These are phyloP conservation scores for Kwoniella newhampshirensis DNA, from an alignment of 768 basidiomycete species.

Conservation along the genomic window DNA sequence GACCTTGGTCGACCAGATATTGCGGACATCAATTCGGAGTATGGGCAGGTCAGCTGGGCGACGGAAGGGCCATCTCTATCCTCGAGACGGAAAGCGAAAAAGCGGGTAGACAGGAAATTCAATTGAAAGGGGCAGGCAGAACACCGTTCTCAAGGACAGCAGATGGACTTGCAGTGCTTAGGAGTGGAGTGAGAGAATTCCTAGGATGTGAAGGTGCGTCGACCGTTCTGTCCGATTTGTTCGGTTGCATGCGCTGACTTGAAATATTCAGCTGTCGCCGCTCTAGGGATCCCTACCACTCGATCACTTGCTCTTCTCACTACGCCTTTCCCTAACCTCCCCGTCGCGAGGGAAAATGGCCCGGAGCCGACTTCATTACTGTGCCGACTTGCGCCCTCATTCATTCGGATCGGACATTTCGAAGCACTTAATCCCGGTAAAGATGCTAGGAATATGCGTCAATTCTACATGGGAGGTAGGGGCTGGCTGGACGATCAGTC, in stretches of 20 bases:
- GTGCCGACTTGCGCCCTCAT: slow-evolving; percentile 81
- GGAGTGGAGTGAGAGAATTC: slow-evolving; percentile 91
- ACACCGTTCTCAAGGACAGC: slow-evolving; percentile 91
- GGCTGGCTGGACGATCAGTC: slow-evolving; percentile 58
- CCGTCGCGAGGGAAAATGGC: slow-evolving; percentile 69
- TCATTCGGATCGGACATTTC: slow-evolving; percentile 87
- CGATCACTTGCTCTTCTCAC: slow-evolving; percentile 72
- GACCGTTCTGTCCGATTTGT: background rate
- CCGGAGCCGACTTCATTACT: slow-evolving; percentile 70
- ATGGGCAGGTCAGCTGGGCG: slow-evolving; percentile 94
- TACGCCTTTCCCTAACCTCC: slow-evolving; percentile 64
- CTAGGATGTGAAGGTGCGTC: slow-evolving; percentile 80
- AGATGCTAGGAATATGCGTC: slow-evolving; percentile 17
- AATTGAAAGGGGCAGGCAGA: slow-evolving; percentile 90
- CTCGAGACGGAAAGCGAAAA: slow-evolving; percentile 72
- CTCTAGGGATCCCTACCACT: slow-evolving; percentile 82
- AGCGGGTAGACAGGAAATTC: slow-evolving; percentile 70
- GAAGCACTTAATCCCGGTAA: slow-evolving; percentile 70
- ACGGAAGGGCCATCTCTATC: slow-evolving; percentile 91
- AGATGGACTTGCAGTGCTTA: slow-evolving; percentile 91
- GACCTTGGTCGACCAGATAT: slow-evolving; percentile 86
- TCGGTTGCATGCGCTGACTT: slow-evolving; percentile 1
- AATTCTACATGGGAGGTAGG: slow-evolving; percentile 66
- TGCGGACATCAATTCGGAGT: slow-evolving; percentile 62
- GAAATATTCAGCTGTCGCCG: slow-evolving; percentile 62